These are phyloP conservation scores for Diaporthe ampelina DNA, from an alignment of 2,329 filamentous ascomycete genomes.

Conservation along the genomic window DNA sequence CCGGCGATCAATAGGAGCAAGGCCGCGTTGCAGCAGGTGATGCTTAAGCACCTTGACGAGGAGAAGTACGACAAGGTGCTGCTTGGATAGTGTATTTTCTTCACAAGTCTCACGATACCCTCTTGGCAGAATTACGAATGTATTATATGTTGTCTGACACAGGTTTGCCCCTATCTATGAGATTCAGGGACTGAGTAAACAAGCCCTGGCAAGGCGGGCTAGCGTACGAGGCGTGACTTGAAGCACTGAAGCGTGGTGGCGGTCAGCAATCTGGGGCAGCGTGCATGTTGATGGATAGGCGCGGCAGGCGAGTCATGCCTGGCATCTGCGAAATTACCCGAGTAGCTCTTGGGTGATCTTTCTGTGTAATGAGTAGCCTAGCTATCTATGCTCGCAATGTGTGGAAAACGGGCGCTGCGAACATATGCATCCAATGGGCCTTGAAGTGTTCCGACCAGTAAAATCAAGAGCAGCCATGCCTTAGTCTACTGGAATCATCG, in stretches of 20 bases:
- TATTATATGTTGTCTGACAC: slow-evolving; percentile 28
- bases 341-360: slow-evolving; percentile 1
- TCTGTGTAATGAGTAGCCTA: slow-evolving; percentile 9
- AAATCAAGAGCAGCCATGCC: background rate
- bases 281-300: background rate
- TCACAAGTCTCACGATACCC: slow-evolving; percentile 36
- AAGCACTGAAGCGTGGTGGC: slow-evolving; percentile 9
- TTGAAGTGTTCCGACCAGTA: background rate
- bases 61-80: slow-evolving; percentile 64
- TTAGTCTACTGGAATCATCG: background rate
- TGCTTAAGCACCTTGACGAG: slow-evolving; percentile 61
- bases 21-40: slow-evolving; percentile 63
- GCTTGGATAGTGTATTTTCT: slow-evolving; percentile 51
- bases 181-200: background rate
- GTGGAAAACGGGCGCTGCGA: background rate
- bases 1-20: slow-evolving; percentile 63
- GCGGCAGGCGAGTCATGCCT: slow-evolving; percentile 20
- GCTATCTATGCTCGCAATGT: background rate
- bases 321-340: slow-evolving; percentile 11
- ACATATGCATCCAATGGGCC: background rate
- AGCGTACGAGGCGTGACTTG: background rate
- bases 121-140: slow-evolving; percentile 15
- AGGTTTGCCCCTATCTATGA: background rate
- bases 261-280: slow-evolving; percentile 23
- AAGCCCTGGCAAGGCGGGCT: background rate